Percentiles rank a stretch among this genome's conserved stretches.
Evolutionary conservation across 2,329 filamentous ascomycete species (phyloP).

Genomic region (Daldinia eschscholtzii): DNA sequence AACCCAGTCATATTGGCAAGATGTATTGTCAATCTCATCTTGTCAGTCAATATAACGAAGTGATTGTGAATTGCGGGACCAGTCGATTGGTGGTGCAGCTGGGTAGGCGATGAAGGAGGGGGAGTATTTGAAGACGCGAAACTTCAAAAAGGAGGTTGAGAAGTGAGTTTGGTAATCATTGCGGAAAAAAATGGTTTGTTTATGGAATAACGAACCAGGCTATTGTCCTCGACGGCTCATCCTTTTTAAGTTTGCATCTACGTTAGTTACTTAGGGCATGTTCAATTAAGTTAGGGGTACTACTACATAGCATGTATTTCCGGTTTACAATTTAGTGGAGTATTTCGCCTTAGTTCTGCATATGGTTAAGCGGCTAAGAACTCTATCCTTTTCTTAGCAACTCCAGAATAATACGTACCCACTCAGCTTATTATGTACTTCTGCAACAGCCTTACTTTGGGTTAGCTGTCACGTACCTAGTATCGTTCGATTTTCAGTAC

Average conservation of each 20-base stretch:
- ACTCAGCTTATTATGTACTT: neutral
- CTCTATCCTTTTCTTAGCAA: conserved; percentile 1
- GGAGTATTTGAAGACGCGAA: conserved; percentile 15
- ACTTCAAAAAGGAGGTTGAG: neutral
- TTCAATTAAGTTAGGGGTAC: neutral
- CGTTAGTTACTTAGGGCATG: conserved; percentile 1
- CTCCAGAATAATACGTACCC: neutral
- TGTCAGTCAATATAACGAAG: conserved; percentile 12
- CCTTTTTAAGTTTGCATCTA: conserved; percentile 22
- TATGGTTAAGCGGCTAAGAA: neutral
- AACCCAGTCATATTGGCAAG: conserved; percentile 33
- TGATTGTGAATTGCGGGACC: conserved; percentile 6
- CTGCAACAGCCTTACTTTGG: conserved; percentile 9
- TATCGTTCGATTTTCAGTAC: conserved; percentile 2
- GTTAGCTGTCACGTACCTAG: conserved; percentile 2
- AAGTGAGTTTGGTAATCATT: neutral
- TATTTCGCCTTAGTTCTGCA: conserved; percentile 7
- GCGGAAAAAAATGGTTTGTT: conserved; percentile 11
- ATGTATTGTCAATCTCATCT: conserved; percentile 29
- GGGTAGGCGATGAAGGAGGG: neutral
- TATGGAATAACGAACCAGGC: conserved; percentile 21
- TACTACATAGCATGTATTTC: conserved; percentile 16
- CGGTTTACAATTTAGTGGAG: conserved; percentile 24
- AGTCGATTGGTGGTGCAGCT: neutral
- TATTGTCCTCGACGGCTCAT: conserved; percentile 35